Conservation (phyloP, 495 filamentous ascomycete genomes). For the Durotheca rogersii region DNA sequence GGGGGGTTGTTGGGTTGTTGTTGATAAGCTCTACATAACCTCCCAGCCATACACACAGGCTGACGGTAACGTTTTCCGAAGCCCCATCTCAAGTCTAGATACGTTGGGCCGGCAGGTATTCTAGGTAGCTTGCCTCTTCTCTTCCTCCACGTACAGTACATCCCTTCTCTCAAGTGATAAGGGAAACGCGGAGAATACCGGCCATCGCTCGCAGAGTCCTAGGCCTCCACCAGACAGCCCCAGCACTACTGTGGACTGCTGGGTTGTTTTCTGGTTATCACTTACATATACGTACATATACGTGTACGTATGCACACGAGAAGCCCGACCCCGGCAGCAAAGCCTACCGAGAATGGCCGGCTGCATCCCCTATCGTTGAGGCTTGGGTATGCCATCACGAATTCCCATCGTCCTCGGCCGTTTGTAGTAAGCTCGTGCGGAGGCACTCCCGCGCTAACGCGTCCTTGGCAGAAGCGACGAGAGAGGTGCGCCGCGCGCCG, state of each 20-base stretch:
- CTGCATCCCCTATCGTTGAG: slow-evolving; percentile 5
- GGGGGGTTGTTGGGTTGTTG: too few relatives aligned
- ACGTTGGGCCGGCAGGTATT: too few relatives aligned
- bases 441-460: slow-evolving; percentile 1
- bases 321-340: too few relatives aligned
- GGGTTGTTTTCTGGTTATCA: slow-evolving; percentile 6
- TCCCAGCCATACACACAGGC: too few relatives aligned
- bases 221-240: too few relatives aligned
- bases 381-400: slow-evolving; percentile 5
- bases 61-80: too few relatives aligned
- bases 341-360: slow-evolving; percentile 22
- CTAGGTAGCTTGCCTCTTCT: slow-evolving; percentile 1
- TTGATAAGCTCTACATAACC: too few relatives aligned
- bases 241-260: too few relatives aligned
- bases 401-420: slow-evolving; percentile 2
- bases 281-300: too few relatives aligned
- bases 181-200: slow-evolving; percentile 12
- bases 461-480: slow-evolving; percentile 6
- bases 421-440: slow-evolving; percentile 26
- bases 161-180: slow-evolving; percentile 1
- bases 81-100: neutral
- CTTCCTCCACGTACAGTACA: neutral
- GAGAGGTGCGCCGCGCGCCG: slow-evolving; percentile 4
- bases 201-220: slow-evolving; percentile 10
- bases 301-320: too few relatives aligned